phyloP scores from a whole-genome alignment of 768 basidiomycete genomes.

The Kwoniella botswanensis region DNA sequence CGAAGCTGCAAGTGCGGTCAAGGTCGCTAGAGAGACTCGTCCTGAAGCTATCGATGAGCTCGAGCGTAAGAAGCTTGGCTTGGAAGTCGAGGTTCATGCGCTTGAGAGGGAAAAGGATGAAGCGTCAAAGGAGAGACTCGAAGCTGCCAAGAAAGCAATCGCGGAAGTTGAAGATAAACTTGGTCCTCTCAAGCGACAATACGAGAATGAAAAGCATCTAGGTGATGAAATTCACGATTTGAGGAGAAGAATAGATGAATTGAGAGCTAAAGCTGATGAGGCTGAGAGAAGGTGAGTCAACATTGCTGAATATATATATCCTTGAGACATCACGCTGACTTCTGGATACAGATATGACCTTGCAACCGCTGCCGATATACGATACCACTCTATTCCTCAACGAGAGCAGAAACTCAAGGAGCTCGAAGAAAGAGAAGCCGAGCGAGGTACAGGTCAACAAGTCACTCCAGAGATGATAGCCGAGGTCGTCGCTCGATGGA shows the following conservation, averaged over 20 bases:
- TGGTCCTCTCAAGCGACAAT: constrained; percentile 77
- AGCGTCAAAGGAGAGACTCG: constrained; percentile 82
- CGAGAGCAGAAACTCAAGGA: constrained; percentile 64
- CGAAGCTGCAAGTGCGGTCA: constrained; percentile 81
- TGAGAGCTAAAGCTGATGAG: constrained; percentile 88
- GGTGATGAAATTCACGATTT: constrained; percentile 79
- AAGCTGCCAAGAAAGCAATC: constrained; percentile 73
- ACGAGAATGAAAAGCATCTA: constrained; percentile 82
- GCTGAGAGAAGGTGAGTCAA: constrained; percentile 71
- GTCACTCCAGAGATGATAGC: constrained; percentile 91
- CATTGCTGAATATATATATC: not conserved
- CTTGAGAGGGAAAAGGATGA: constrained; percentile 88
- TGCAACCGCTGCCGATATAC: constrained; percentile 67
- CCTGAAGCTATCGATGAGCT: constrained; percentile 92
- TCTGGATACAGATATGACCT: constrained; percentile 62
- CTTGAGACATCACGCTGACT: not conserved
- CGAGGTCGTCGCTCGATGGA: constrained; percentile 92
- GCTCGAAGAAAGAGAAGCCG: constrained; percentile 70
- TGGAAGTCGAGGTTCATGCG: constrained; percentile 94
- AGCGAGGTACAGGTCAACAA: constrained; percentile 53
- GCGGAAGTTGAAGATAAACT: constrained; percentile 84
- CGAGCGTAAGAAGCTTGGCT: constrained; percentile 82
- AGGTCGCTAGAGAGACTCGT: constrained; percentile 90
- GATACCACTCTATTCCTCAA: constrained; percentile 91
- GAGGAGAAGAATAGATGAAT: constrained; percentile 82